Evolutionary conservation across 192 early-diverging fungal genomes (phyloP).

Genomic region (Coemansia javaensis): DNA sequence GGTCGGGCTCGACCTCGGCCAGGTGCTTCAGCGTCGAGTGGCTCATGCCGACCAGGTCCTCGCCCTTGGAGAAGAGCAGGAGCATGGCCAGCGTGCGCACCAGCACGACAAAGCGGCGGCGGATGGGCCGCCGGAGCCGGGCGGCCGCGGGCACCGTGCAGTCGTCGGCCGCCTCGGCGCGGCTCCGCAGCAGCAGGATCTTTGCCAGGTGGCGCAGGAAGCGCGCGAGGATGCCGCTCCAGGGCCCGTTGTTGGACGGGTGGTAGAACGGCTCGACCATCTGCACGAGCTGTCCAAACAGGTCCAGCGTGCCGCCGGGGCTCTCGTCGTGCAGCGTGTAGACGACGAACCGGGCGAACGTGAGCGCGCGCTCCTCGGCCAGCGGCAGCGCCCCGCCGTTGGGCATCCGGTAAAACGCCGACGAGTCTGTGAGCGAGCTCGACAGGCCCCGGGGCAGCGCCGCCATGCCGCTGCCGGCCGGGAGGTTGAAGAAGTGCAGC

Average conservation of each 20-base stretch:
- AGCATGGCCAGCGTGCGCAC: slow-evolving; percentile 40
- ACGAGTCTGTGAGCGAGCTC: slow-evolving; percentile 20
- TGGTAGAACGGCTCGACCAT: slow-evolving; percentile 86
- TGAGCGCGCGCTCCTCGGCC: slow-evolving; percentile 36
- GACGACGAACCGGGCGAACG: slow-evolving; percentile 75
- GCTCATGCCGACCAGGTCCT: slow-evolving; percentile 35
- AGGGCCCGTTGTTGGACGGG: slow-evolving; percentile 86
- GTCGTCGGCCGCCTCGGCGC: slow-evolving; percentile 17
- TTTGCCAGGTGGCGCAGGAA: slow-evolving; percentile 64
- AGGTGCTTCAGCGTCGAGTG: slow-evolving; percentile 45
- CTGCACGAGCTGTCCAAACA: slow-evolving; percentile 71
- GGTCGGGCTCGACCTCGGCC: slow-evolving; percentile 63
- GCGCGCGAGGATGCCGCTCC: slow-evolving; percentile 69
- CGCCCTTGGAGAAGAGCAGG: slow-evolving; percentile 47
- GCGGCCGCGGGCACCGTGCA: slow-evolving; percentile 14
- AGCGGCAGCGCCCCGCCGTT: slow-evolving; percentile 24
- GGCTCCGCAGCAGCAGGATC: slow-evolving; percentile 63
- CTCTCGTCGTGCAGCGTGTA: slow-evolving; percentile 63
- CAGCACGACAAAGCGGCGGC: slow-evolving; percentile 37
- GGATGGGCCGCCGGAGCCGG: slow-evolving; percentile 26
- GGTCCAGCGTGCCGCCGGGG: slow-evolving; percentile 52
- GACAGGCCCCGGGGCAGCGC: slow-evolving; percentile 17
- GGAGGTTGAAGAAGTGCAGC: slow-evolving; percentile 44
- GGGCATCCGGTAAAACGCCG: slow-evolving; percentile 33
- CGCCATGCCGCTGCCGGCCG: slow-evolving; percentile 14